Base-by-base conservation (phyloP, 768 basidiomycete genomes). In the Holtermanniella nyarrowii region DNA sequence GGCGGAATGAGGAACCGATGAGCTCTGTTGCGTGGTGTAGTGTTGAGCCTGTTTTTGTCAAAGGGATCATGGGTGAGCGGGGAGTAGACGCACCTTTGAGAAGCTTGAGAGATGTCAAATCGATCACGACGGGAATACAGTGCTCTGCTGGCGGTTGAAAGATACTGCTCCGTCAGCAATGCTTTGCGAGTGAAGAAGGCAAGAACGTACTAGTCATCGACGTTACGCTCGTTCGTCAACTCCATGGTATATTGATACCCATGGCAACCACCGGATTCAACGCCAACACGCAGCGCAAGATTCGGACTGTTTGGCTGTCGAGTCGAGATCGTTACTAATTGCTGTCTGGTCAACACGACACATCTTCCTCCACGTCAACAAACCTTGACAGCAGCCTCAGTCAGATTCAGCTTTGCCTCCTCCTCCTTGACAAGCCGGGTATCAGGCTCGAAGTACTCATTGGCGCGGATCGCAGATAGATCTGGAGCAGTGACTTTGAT, bases 161-260 rank as follows among this genome's bases (percentile, higher is more conserved):
- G 0, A 67, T 51, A 42, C 63, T 65, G 61, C 83, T 84, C 0
- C 86, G 23, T 37, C 12, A 48, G 25, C 48, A 58, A 43, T 18
- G 24, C 44, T 21, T 44, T 50, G 42, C 23, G 20, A 43, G 7
- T 24, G 4, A 18, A 14, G 26, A 20, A 22, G 22, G 46, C 20
- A n/a, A n/a, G n/a, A n/a, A n/a, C 87, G 67, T 67, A 91, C 90
- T 90, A 95, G 72, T 95, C 90, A 57, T 90, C 88, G 3, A 77
- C 76, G 24, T 77, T 74, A 14, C 76, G 76, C 42, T 73, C 71
- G 31, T 76, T 77, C 2, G 85, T 83, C 3, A 96, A 77, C 50
- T 84, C 82, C 78, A 97, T 80, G 60, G 86, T 91, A 72, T 96
- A 95, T 63, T 95, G 89, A 70, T 96, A 96, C 31, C 93, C 93